Conservation (phyloP, 257 asterid genomes). For the Solanum chilense region DNA sequence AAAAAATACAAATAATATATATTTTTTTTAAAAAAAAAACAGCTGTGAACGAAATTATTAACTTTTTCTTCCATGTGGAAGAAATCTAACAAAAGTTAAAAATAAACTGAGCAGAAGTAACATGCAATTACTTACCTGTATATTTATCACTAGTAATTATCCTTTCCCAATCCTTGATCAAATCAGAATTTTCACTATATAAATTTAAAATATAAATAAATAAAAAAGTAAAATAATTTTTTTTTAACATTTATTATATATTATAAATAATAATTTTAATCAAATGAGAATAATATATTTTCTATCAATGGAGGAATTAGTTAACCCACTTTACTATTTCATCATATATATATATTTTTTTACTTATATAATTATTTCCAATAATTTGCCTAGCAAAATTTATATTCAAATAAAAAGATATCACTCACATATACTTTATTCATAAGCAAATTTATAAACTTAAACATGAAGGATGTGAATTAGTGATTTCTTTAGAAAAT, state of each 20-base stretch:
- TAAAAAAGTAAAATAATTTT: accelerated
- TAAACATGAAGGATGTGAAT: too few relatives aligned
- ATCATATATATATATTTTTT: neutral
- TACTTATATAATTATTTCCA: neutral
- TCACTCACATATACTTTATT: too few relatives aligned
- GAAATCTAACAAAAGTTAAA: neutral
- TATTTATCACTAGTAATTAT: neutral
- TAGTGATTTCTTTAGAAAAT: neutral
- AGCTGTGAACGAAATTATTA: neutral
- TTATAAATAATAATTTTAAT: too few relatives aligned
- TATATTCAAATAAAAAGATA: too few relatives aligned
- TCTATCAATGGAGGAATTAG: neutral
- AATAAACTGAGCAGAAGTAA: neutral
- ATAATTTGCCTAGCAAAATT: neutral
- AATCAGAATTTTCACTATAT: too few relatives aligned
- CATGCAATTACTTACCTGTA: neutral
- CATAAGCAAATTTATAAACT: too few relatives aligned
- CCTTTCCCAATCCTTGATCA: neutral
- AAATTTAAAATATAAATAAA: neutral
- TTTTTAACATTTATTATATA: too few relatives aligned
- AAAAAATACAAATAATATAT: neutral
- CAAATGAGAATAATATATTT: too few relatives aligned
- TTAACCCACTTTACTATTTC: neutral
- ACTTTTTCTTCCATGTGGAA: neutral
- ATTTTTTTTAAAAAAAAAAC: too few relatives aligned